Conservation (phyloP, 768 basidiomycete genomes). For the Trametes sanguinea region DNA sequence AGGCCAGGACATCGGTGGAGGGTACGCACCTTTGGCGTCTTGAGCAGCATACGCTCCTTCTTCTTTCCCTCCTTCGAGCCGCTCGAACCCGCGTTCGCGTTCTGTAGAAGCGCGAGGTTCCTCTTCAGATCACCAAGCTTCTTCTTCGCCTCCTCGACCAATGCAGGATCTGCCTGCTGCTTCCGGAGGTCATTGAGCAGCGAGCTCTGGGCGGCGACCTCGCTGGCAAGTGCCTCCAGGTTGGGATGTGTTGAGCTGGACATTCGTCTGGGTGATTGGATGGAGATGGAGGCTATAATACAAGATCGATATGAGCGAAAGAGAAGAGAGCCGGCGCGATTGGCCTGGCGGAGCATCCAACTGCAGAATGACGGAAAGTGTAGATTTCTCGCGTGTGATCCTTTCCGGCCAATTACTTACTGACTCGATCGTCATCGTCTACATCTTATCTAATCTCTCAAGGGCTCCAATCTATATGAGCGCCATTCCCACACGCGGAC, state of each 20-base stretch:
- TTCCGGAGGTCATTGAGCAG: conserved; percentile 64
- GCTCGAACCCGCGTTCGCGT: conserved; percentile 36
- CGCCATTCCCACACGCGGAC: too few relatives aligned
- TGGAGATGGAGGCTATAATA: conserved; percentile 10
- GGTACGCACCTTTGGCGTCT: conserved; percentile 85
- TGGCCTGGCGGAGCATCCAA: conserved; percentile 21
- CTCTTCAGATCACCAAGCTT: conserved; percentile 71
- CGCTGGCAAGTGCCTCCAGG: conserved; percentile 47
- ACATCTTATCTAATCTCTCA: too few relatives aligned
- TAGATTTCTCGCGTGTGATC: conserved; percentile 21
- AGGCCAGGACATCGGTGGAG: background rate
- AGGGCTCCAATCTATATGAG: too few relatives aligned
- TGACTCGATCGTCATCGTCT: conserved; percentile 17
- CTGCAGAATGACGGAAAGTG: background rate
- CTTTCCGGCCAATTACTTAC: background rate
- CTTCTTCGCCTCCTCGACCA: conserved; percentile 65
- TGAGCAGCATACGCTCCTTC: conserved; percentile 76
- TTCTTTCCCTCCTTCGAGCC: conserved; percentile 51
- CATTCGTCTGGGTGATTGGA: conserved; percentile 33
- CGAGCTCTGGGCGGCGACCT: conserved; percentile 57
- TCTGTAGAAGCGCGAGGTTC: conserved; percentile 41
- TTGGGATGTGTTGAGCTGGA: conserved; percentile 33
- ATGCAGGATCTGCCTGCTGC: conserved; percentile 50
- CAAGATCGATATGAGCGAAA: conserved; percentile 15
- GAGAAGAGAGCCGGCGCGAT: conserved; percentile 8